Evolutionary conservation across 768 basidiomycete genomes (phyloP).

Genomic region (Leccinellum albellum): DNA sequence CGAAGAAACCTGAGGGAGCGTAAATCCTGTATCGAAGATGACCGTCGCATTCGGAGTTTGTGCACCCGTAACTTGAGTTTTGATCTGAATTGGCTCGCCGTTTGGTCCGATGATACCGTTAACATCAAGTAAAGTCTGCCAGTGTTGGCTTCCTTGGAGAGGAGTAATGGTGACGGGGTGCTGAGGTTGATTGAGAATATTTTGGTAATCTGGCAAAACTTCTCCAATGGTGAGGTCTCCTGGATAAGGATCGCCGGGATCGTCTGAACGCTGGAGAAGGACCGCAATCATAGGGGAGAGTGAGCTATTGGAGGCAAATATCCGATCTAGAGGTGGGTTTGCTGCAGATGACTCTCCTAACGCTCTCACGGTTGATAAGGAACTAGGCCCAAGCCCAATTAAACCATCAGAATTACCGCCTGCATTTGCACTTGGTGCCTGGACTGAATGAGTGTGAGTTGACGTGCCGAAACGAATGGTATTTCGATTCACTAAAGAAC

Average conservation of each 20-base stretch:
- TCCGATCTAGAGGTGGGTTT: slow-evolving; percentile 57
- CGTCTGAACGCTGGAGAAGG: slow-evolving; percentile 57
- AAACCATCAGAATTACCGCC: slow-evolving; percentile 31
- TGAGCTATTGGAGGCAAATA: slow-evolving; percentile 57
- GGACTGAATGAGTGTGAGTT: slow-evolving; percentile 17
- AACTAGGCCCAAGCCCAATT: slow-evolving; percentile 60
- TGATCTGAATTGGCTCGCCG: slow-evolving; percentile 44
- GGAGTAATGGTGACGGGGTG: slow-evolving; percentile 44
- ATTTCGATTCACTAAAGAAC: slow-evolving; percentile 16
- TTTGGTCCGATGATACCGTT: slow-evolving; percentile 62
- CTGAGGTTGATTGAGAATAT: slow-evolving; percentile 48
- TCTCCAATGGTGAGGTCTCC: slow-evolving; percentile 67
- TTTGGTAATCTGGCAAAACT: slow-evolving; percentile 45
- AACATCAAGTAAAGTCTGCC: slow-evolving; percentile 59
- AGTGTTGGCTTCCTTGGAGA: slow-evolving; percentile 50
- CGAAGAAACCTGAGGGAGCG: slow-evolving; percentile 59
- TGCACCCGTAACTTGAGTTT: slow-evolving; percentile 42
- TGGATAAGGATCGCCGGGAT: slow-evolving; percentile 46
- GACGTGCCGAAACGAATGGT: neutral
- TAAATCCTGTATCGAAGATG: slow-evolving; percentile 68
- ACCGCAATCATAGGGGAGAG: slow-evolving; percentile 61
- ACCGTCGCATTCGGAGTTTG: slow-evolving; percentile 50
- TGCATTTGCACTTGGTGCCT: slow-evolving; percentile 9
- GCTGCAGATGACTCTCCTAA: slow-evolving; percentile 37
- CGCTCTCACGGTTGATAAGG: slow-evolving; percentile 46